These are phyloP conservation scores for Insectozyma bohioensis DNA, from an alignment of 1,139 yeast species.

Conservation along the genomic window DNA sequence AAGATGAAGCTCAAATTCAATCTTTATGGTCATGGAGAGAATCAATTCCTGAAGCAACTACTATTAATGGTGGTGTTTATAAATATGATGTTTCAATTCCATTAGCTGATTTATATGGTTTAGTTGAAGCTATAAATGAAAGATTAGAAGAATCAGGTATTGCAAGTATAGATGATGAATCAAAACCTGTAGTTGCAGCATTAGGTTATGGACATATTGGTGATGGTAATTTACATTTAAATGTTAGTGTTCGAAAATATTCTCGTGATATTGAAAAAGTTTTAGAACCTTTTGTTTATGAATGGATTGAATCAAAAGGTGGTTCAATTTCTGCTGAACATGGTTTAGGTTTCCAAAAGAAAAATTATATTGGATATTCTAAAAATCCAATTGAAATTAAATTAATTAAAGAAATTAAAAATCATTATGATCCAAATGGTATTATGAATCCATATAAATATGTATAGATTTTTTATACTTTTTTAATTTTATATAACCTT, in stretches of 20 bases:
- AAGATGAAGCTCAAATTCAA: constrained; percentile 83
- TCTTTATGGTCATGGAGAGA: constrained; percentile 96
- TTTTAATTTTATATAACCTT: too few species aligned
- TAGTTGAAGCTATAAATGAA: constrained; percentile 71
- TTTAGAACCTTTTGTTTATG: constrained; percentile 91
- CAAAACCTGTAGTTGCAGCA: constrained; percentile 78
- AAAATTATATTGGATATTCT: constrained; percentile 80
- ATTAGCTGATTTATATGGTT: constrained; percentile 68
- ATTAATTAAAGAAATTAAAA: constrained; percentile 73
- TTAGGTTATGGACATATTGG: constrained; percentile 97
- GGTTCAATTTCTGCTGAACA: constrained; percentile 98
- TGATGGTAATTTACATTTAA: constrained; percentile 91
- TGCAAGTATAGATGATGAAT: constrained; percentile 61
- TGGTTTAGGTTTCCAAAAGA: constrained; percentile 95
- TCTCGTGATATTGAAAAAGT: constrained; percentile 70
- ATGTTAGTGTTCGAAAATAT: constrained; percentile 86
- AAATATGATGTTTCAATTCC: constrained; percentile 95
- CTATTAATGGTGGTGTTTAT: constrained; percentile 88
- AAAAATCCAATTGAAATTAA: constrained; percentile 68
- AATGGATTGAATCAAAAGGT: constrained; percentile 69
- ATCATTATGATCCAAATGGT: constrained; percentile 84
- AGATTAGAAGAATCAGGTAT: constrained; percentile 57
- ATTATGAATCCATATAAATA: constrained; percentile 94
- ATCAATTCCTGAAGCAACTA: constrained; percentile 84
- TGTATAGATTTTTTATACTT: too few species aligned